Evolutionary conservation across 257 asterid genomes (phyloP), one percentile per base, ranked within the genome.

Genomic region (Voacanga thouarsii): DNA sequence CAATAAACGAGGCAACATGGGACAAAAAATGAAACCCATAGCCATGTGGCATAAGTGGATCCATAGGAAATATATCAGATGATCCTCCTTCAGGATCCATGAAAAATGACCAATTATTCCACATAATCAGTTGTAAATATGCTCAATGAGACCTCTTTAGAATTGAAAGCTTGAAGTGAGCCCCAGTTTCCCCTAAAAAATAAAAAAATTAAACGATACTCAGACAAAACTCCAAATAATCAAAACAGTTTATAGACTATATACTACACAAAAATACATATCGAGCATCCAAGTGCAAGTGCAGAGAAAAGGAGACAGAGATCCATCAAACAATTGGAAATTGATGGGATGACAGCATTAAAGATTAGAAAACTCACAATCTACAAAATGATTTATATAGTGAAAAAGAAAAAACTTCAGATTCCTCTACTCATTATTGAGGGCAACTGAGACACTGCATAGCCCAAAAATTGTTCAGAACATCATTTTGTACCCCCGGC

Each of bases 11-110:
- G 41, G 87, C 71, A 73, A 95, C 64, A 70, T 85, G 87, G 61
- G 89, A 82, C 75, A 92, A 81, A 84, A 83, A 87, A 70, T 90
- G 84, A 45, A 60, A 74, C 67, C 90, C 88, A 18, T 74, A 79
- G 78, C 78, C 78, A 59, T 82, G 88, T 3, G 96, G 91, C 53
- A 90, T 76, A 75, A 94, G 85, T 71, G 96, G 94, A 82, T 90
- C 97, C 78, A 84, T 82, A 0, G 91, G 87, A 78, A 86, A 91
- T 73, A 85, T 72, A 59, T 82, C 84, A 56, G 87, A 77, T 16
- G 95, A 82, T 65, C 88, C 86, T 75, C 90, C 87, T 74, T 89
- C 87, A 24, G 88, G 87, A 70, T 88, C 93, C 66, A 89, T 72
- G 83, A 85, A 88, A 82, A 89, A 80, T 59, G 85, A 76, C 91